Conservation (phyloP, 257 asterid species). For the Ballota nigra region DNA sequence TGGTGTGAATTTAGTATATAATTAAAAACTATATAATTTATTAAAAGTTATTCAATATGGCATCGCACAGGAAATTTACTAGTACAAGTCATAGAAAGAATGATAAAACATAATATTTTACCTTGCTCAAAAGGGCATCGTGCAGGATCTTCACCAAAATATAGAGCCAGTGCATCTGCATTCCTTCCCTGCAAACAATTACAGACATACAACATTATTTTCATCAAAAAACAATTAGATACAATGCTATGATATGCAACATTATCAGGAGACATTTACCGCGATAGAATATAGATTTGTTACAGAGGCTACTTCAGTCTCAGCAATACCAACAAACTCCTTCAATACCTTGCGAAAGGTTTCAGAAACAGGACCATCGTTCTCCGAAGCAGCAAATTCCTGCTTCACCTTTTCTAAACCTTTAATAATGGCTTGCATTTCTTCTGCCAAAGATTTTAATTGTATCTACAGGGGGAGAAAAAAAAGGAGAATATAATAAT, state of each 20-base stretch:
- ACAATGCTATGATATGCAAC: conserved; percentile 9
- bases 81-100: neutral
- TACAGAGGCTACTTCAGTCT: conserved; percentile 73
- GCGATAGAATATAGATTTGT: conserved; percentile 76
- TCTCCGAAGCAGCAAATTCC: conserved; percentile 83
- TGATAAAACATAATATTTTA: conserved; percentile 19
- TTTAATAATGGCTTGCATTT: conserved; percentile 98
- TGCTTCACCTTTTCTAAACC: conserved; percentile 94
- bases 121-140: conserved; percentile 99
- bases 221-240: conserved; percentile 6
- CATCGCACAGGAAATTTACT: too few species aligned
- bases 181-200: conserved; percentile 77
- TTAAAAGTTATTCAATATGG: too few species aligned
- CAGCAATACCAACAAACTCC: conserved; percentile 74
- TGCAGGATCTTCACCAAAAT: conserved; percentile 98
- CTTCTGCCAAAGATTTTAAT: conserved; percentile 96
- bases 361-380: conserved; percentile 96
- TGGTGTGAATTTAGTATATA: too few species aligned
- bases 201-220: conserved; percentile 10
- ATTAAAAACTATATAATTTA: too few species aligned
- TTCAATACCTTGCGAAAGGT: conserved; percentile 82
- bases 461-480: conserved; percentile 59
- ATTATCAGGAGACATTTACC: conserved; percentile 46
- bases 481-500: conserved; percentile 3
- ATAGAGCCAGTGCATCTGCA: conserved; percentile 93